A percentile compares a stretch with the other conserved stretches of the same genome.
These are phyloP conservation scores for Apophysomyces sp. DNA, from an alignment of 371 early-diverging fungal species.

Conservation along the genomic window DNA sequence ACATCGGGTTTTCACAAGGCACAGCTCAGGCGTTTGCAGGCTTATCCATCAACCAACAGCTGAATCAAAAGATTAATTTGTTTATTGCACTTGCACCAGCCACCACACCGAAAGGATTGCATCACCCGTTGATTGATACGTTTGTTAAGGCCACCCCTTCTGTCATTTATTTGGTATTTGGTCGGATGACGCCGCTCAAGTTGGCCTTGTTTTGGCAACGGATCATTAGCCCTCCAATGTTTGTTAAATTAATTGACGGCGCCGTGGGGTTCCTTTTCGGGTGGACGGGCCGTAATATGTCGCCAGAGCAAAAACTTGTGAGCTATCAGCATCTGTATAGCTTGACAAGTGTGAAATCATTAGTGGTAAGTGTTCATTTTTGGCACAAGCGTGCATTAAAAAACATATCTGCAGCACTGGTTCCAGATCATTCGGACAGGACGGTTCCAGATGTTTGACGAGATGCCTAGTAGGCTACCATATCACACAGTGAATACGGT, in stretches of 20 bases:
- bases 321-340: slow-evolving; percentile 91
- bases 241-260: slow-evolving; percentile 75
- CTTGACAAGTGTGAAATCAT: slow-evolving; percentile 84
- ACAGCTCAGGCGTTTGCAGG: slow-evolving; percentile 92
- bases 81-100: slow-evolving; percentile 94
- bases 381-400: background rate
- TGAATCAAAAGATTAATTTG: slow-evolving; percentile 82
- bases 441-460: slow-evolving; percentile 93
- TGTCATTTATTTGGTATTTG: slow-evolving; percentile 91
- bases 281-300: slow-evolving; percentile 79
- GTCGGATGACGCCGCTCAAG: slow-evolving; percentile 77
- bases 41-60: slow-evolving; percentile 73
- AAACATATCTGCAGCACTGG: slow-evolving; percentile 63
- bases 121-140: slow-evolving; percentile 80
- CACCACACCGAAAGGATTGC: slow-evolving; percentile 83
- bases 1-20: slow-evolving; percentile 97
- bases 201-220: slow-evolving; percentile 88
- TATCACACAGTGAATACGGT: slow-evolving; percentile 48
- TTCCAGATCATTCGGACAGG: slow-evolving; percentile 93
- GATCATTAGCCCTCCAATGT: slow-evolving; percentile 75
- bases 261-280: slow-evolving; percentile 81
- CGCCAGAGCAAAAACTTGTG: slow-evolving; percentile 71
- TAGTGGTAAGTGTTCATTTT: slow-evolving; percentile 61
- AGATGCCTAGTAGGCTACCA: slow-evolving; percentile 66
- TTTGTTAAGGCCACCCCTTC: slow-evolving; percentile 86